Percentiles rank a stretch among this genome's conserved stretches.
These are phyloP conservation scores for Nakaseomyces bracarensis DNA, from an alignment of 1,139 yeast species.

Conservation along the genomic window DNA sequence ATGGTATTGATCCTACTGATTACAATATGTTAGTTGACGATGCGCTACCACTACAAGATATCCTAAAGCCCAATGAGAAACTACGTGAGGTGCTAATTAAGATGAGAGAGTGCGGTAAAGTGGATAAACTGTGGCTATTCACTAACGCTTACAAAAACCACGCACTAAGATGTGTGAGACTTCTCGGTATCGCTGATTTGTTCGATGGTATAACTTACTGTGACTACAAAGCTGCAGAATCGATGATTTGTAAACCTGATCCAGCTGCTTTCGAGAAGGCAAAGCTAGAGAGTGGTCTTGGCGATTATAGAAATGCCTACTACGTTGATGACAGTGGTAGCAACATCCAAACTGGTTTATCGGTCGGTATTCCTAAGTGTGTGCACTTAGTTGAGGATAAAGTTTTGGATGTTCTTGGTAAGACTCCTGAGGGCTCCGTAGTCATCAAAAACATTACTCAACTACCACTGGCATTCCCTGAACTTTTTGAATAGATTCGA, in stretches of 20 bases:
- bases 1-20: constrained; percentile 77
- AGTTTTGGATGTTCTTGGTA: constrained; percentile 33
- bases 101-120: constrained; percentile 40
- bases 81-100: constrained; percentile 45
- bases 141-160: constrained; percentile 93
- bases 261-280: constrained; percentile 47
- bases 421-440: constrained; percentile 37
- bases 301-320: constrained; percentile 42
- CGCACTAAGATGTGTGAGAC: constrained; percentile 64
- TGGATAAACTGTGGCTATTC: constrained; percentile 69
- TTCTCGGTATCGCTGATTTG: constrained; percentile 79
- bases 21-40: constrained; percentile 91
- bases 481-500: constrained; percentile 33
- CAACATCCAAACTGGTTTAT: constrained; percentile 41
- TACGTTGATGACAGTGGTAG: constrained; percentile 83
- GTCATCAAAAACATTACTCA: constrained; percentile 42
- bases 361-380: constrained; percentile 38
- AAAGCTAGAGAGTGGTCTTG: constrained; percentile 53
- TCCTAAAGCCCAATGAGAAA: constrained; percentile 50
- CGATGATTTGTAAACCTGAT: constrained; percentile 85
- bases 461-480: constrained; percentile 41
- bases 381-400: constrained; percentile 37
- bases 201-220: constrained; percentile 93
- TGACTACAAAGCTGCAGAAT: constrained; percentile 53
- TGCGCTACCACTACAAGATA: constrained; percentile 71